These are phyloP conservation scores for Hypoxylon sp. DNA, from an alignment of 2,329 filamentous ascomycete genomes.

Conservation along the genomic window DNA sequence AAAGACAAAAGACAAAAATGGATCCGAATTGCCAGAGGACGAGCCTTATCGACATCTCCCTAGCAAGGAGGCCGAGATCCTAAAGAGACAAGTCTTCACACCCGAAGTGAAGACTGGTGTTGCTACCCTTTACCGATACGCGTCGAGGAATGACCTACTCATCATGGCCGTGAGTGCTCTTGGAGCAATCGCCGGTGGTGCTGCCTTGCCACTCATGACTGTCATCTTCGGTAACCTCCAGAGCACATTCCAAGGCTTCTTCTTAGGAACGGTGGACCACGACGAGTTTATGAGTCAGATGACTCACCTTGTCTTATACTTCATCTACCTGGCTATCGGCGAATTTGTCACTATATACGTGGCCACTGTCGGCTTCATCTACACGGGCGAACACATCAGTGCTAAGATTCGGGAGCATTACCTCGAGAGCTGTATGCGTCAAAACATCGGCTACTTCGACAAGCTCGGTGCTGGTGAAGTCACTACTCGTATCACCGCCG, in stretches of 20 bases:
- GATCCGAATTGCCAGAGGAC: constrained; percentile 53
- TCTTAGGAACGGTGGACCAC: constrained; percentile 57
- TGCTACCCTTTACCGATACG: constrained; percentile 73
- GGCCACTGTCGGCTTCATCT: constrained; percentile 88
- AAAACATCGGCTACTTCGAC: constrained; percentile 94
- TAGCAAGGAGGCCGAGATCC: constrained; percentile 69
- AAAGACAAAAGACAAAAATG: constrained; percentile 36
- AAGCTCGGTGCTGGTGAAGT: constrained; percentile 93
- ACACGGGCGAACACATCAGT: constrained; percentile 80
- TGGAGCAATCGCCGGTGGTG: constrained; percentile 75
- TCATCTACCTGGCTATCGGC: constrained; percentile 83
- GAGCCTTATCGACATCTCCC: constrained; percentile 71
- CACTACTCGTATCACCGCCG: constrained; percentile 91
- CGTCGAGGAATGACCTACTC: constrained; percentile 69
- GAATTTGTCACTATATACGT: constrained; percentile 83
- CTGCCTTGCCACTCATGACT: constrained; percentile 81
- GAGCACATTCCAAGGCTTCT: constrained; percentile 73
- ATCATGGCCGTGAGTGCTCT: constrained; percentile 70
- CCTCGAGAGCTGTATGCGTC: constrained; percentile 81
- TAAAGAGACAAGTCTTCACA: constrained; percentile 73
- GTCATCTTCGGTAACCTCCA: constrained; percentile 82
- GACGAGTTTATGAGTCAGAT: constrained; percentile 68
- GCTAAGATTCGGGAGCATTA: constrained; percentile 85
- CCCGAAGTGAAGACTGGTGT: constrained; percentile 71
- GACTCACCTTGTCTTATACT: constrained; percentile 76